Percentiles rank a stretch among this genome's conserved stretches.
These are phyloP conservation scores for Apiotrichum akiyoshidainum DNA, from an alignment of 1,284 basidiomycete species.

Conservation along the genomic window DNA sequence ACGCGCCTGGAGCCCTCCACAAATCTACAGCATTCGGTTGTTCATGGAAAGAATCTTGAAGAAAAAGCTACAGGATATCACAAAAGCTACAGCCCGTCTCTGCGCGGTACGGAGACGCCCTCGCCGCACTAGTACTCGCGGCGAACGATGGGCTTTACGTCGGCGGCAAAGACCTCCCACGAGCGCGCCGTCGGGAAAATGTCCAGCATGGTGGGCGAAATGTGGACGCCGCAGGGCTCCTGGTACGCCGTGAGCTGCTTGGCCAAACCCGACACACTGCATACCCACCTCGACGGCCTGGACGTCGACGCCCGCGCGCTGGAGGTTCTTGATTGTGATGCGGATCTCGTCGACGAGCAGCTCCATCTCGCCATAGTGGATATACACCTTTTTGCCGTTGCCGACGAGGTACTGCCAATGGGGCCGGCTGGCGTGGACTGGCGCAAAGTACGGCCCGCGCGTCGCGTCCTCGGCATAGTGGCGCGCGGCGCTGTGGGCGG, in stretches of 20 bases:
- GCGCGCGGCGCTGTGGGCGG: neutral
- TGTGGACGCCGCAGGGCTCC: neutral
- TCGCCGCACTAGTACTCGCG: too few relatives aligned
- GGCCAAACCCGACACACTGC: too few relatives aligned
- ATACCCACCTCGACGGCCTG: constrained; percentile 1
- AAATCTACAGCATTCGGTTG: too few relatives aligned
- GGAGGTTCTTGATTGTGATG: constrained; percentile 7
- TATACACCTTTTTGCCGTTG: constrained; percentile 6
- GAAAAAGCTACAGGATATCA: too few relatives aligned
- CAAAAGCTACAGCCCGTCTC: too few relatives aligned
- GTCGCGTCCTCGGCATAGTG: constrained; percentile 5
- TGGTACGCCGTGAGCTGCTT: too few relatives aligned
- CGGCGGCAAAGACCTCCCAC: neutral
- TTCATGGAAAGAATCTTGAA: too few relatives aligned
- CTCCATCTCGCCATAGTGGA: constrained; percentile 13
- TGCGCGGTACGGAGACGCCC: too few relatives aligned
- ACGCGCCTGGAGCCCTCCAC: too few relatives aligned
- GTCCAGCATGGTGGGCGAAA: neutral
- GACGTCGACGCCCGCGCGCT: constrained; percentile 10
- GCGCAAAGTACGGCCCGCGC: constrained; percentile 11
- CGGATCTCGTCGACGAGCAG: constrained; percentile 18
- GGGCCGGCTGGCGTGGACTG: neutral
- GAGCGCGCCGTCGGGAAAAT: constrained; percentile 1
- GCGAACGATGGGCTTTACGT: neutral
- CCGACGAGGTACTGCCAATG: constrained; percentile 9